Base-by-base conservation (phyloP, 148 eudicot species). In the Amaranthus hypochondriacus region DNA sequence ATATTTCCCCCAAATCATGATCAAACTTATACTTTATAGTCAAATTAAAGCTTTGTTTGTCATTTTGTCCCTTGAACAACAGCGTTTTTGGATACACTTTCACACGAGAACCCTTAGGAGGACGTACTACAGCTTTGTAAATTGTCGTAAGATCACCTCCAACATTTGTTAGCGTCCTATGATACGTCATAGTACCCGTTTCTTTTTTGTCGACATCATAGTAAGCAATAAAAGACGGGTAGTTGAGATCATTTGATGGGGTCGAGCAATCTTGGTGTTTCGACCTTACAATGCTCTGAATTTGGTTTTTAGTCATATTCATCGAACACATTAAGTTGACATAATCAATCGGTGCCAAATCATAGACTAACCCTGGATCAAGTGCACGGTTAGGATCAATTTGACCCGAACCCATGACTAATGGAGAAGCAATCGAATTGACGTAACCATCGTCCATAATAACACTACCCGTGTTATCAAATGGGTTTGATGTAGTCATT, bases 321-420 rank as follows among this genome's bases (percentile, higher is more conserved):
- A 77, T 70, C 0, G 83, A 73, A 15, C 86, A 83, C 9, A 83
- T 55, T 57, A 83, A 76, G 54, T 77, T 74, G 55, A 83, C 55
- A 56, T 83, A 83, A 60, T 83, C 83, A 51, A 73, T 76, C 14
- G 53, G 66, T 15, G 75, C 62, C 52, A 66, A 57, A 66, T 83
- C 83, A 57, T 83, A 83, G 64, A 83, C 59, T 4, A 83, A 58
- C 51, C 86, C 86, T 13, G 86, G 86, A 59, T 83, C 86, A n/a
- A 83, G 73, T 47, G 86, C 83, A 4, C 70, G 62, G 28, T 83
- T 83, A 21, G 86, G 86, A 44, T 83, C 81, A 62, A 83, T 44
- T 15, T 83, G 86, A 5, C 86, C 86, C 4, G 81, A 70, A 11
- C 86, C 86, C 78, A 83, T 83, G 49, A 83, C 83, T 15, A 80